Conservation (phyloP, 495 filamentous ascomycete species). For the Aspergillus steynii region DNA sequence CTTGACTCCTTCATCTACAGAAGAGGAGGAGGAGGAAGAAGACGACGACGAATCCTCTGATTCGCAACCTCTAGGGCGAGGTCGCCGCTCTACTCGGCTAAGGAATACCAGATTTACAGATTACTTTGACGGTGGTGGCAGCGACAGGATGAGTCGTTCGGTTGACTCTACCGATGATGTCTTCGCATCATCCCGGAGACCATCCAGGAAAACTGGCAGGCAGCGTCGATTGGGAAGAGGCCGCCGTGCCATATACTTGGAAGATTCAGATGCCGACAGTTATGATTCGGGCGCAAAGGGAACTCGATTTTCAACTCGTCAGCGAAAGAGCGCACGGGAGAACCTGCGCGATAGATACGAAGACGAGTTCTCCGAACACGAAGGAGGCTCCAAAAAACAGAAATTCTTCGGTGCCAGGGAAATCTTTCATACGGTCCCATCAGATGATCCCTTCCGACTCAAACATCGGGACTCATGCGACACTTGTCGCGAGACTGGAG, state of each 20-base stretch:
- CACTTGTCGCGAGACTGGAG: conserved; percentile 59
- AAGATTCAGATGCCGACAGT: conserved; percentile 17
- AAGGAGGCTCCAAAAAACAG: conserved; percentile 46
- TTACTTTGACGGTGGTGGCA: conserved; percentile 19
- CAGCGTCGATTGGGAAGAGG: conserved; percentile 34
- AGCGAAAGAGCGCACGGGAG: conserved; percentile 30
- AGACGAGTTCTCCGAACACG: conserved; percentile 66
- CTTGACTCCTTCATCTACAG: conserved; percentile 13
- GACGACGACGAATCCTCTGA: conserved; percentile 10
- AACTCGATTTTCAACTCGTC: conserved; percentile 32
- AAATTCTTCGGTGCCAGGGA: conserved; percentile 63
- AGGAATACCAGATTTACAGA: conserved; percentile 20
- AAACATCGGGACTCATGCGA: conserved; percentile 73
- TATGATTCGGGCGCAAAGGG: conserved; percentile 10
- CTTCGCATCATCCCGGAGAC: conserved; percentile 11
- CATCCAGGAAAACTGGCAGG: conserved; percentile 22
- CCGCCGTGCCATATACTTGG: conserved; percentile 5
- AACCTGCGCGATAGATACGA: conserved; percentile 68
- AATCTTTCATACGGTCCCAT: conserved; percentile 56
- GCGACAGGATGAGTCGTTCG: conserved; percentile 16
- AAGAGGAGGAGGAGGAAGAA: not conserved
- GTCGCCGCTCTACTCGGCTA: conserved; percentile 9
- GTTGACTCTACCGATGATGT: conserved; percentile 28
- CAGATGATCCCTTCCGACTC: conserved; percentile 60
- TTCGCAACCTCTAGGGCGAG: not conserved